phyloP scores from a whole-genome alignment of 176 grass and related monocot species.

The Poa annua region DNA sequence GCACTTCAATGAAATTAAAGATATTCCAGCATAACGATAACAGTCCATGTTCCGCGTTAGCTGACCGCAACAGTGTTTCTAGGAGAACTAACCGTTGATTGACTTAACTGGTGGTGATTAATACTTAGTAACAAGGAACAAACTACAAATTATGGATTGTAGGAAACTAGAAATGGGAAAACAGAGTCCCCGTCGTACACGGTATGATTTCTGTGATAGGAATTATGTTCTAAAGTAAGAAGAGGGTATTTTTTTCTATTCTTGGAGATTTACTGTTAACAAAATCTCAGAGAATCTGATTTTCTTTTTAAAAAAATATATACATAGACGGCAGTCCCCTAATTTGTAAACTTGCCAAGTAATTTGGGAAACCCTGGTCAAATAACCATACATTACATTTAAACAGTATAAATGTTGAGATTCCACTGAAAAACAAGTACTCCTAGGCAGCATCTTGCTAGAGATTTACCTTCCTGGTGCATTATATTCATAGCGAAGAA shows the following conservation, averaged over 20 bases:
- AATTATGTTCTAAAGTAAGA: background rate
- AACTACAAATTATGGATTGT: background rate
- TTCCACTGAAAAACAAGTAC: background rate
- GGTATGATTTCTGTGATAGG: background rate
- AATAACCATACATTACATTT: background rate
- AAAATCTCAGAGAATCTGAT: background rate
- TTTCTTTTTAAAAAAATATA: background rate
- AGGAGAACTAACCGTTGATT: constrained; percentile 15
- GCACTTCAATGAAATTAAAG: background rate
- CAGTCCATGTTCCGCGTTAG: constrained; percentile 21
- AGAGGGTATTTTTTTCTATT: background rate
- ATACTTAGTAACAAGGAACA: background rate
- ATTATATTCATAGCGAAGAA: constrained; percentile 51
- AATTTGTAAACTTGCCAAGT: background rate
- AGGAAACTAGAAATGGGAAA: constrained; percentile 15
- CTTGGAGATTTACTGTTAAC: background rate
- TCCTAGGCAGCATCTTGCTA: background rate
- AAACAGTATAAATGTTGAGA: background rate
- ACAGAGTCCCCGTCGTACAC: background rate
- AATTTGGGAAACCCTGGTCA: background rate
- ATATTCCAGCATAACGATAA: constrained; percentile 9
- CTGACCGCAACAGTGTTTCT: constrained; percentile 20
- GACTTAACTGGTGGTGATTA: background rate
- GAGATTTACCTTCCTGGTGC: constrained; percentile 43
- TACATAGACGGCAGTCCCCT: background rate